A percentile compares a stretch with the other conserved stretches of the same genome.
phyloP scores from a whole-genome alignment of 768 basidiomycete genomes.

The Xerocomus brunneocitrinus region DNA sequence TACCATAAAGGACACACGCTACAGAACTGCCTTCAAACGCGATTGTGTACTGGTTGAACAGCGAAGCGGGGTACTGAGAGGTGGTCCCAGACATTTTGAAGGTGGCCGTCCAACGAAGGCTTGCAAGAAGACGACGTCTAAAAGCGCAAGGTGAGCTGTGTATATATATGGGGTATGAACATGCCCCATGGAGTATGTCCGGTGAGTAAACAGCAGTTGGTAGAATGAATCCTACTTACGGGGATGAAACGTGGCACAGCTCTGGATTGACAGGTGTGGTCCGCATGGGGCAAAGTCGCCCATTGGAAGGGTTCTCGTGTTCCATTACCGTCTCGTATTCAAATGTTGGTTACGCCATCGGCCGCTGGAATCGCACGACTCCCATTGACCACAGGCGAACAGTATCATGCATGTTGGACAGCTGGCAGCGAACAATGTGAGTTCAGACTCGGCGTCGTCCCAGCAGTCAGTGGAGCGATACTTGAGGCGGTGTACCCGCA shows the following conservation, averaged over 20 bases:
- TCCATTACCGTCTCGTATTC: too few species aligned
- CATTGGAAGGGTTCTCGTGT: too few species aligned
- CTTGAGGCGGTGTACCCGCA: not conserved
- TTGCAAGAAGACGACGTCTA: not conserved
- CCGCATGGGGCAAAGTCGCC: too few species aligned
- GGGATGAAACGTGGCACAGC: not conserved
- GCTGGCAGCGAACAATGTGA: not conserved
- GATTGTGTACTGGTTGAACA: slow-evolving; percentile 19
- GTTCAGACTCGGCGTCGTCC: not conserved
- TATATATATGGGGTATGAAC: not conserved
- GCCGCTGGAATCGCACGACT: slow-evolving; percentile 3
- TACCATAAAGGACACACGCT: slow-evolving; percentile 19
- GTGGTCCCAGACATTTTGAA: slow-evolving; percentile 14
- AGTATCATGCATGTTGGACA: not conserved
- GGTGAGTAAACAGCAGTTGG: not conserved
- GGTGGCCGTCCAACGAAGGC: not conserved
- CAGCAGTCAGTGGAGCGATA: not conserved
- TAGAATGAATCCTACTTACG: too few species aligned
- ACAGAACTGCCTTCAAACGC: slow-evolving; percentile 20
- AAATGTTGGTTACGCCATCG: not conserved
- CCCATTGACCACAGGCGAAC: not conserved
- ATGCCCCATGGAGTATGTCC: not conserved
- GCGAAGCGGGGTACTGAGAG: slow-evolving; percentile 7
- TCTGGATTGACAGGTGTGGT: not conserved
- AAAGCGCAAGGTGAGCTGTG: not conserved